phyloP scores from a whole-genome alignment of 768 basidiomycete genomes.

The Auricularia auricula-judae region DNA sequence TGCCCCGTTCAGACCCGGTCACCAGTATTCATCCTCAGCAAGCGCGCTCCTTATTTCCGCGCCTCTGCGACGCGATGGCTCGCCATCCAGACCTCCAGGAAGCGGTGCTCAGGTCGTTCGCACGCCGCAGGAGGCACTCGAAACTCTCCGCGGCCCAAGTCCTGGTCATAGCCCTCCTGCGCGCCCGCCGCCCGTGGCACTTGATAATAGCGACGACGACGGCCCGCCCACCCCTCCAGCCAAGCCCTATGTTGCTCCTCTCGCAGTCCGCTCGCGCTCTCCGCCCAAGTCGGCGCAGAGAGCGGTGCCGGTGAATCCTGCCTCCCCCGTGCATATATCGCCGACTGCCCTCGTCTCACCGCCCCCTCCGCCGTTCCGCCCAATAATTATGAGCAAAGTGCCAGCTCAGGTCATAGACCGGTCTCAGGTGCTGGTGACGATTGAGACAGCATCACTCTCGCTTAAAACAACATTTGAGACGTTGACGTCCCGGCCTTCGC shows the following conservation, averaged over 20 bases:
- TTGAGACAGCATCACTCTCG: slow-evolving; percentile 63
- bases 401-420: slow-evolving; percentile 42
- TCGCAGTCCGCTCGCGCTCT: background rate
- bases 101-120: slow-evolving; percentile 61
- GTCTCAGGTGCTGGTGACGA: slow-evolving; percentile 51
- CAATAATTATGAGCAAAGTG: slow-evolving; percentile 52
- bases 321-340: background rate
- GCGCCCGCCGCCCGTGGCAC: background rate
- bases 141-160: background rate
- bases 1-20: background rate
- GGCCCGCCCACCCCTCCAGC: background rate
- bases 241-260: background rate
- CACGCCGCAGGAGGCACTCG: slow-evolving; percentile 71
- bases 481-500: slow-evolving; percentile 55
- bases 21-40: background rate
- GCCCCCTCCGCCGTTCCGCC: slow-evolving; percentile 46
- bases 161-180: background rate
- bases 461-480: slow-evolving; percentile 58
- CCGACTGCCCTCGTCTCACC: slow-evolving; percentile 18
- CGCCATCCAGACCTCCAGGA: background rate
- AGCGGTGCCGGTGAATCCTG: background rate
- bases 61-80: background rate
- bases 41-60: background rate
- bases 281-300: background rate
- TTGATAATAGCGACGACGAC: background rate